Conservation (phyloP, 352 stramenopile species). For the Pythium chondricola region DNA sequence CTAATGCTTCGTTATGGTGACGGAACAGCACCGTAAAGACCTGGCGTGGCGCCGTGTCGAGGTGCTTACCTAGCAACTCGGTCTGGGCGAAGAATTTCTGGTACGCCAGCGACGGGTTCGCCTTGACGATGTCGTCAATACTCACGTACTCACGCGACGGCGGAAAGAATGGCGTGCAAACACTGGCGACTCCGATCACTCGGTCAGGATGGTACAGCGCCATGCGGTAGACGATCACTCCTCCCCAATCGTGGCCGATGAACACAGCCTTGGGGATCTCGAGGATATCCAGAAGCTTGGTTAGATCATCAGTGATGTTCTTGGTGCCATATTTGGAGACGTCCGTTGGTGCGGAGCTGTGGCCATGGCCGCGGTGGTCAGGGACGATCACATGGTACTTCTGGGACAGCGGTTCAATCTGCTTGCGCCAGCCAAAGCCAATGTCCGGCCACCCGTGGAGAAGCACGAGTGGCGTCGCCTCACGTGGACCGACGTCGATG, state of each 20-base stretch:
- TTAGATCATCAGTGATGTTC: conserved; percentile 37
- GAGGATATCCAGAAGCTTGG: conserved; percentile 23
- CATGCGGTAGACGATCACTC: conserved; percentile 59
- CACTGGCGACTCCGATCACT: conserved; percentile 38
- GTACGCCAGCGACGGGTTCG: conserved; percentile 55
- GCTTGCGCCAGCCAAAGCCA: conserved; percentile 55
- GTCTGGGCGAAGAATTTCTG: conserved; percentile 46
- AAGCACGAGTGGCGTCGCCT: conserved; percentile 44
- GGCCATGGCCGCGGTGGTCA: conserved; percentile 47
- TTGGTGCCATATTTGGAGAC: conserved; percentile 38
- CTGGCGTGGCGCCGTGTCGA: conserved; percentile 33
- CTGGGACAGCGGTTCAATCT: conserved; percentile 39
- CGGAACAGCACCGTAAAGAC: conserved; percentile 51
- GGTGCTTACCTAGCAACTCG: conserved; percentile 26
- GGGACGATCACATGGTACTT: conserved; percentile 50
- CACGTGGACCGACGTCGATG: conserved; percentile 35
- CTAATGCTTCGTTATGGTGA: conserved; percentile 30
- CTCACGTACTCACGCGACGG: conserved; percentile 28
- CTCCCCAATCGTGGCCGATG: conserved; percentile 72
- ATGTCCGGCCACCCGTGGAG: conserved; percentile 61
- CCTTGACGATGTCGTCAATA: conserved; percentile 36
- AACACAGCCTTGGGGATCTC: conserved; percentile 24
- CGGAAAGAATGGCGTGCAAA: conserved; percentile 70
- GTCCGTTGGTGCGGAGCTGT: conserved; percentile 35
- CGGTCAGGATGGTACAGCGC: conserved; percentile 57